Conservation (phyloP, 768 basidiomycete genomes). For the Tricholoma matsutake region DNA sequence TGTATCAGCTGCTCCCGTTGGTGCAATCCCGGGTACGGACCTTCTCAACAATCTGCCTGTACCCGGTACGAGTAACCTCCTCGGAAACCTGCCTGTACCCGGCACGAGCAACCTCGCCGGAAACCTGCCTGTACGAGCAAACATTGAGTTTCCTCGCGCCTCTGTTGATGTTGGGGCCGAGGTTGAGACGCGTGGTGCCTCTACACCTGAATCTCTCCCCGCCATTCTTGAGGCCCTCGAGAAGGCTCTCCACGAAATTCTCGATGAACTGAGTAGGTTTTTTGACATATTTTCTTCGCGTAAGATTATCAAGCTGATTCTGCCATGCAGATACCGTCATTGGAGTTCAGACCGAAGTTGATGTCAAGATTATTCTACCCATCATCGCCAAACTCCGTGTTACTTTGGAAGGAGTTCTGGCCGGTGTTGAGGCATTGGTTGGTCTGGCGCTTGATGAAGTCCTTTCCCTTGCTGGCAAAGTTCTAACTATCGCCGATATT, state of each 20-base stretch:
- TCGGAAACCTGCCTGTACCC: no score
- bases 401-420: slow-evolving; percentile 7
- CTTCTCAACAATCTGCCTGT: no score
- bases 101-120: no score
- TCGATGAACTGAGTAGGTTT: slow-evolving; percentile 1
- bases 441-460: slow-evolving; percentile 5
- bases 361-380: slow-evolving; percentile 11
- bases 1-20: slow-evolving; percentile 11
- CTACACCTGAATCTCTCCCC: slow-evolving; percentile 7
- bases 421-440: slow-evolving; percentile 13
- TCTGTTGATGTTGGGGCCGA: no score
- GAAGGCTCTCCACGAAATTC: not conserved
- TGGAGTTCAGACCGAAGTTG: slow-evolving; percentile 7
- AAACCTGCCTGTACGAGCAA: no score
- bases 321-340: slow-evolving; percentile 3
- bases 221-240: slow-evolving; percentile 3
- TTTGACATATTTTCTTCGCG: not conserved
- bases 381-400: slow-evolving; percentile 13
- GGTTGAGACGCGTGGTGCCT: not conserved
- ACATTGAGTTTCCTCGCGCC: no score
- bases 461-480: slow-evolving; percentile 11
- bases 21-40: not conserved
- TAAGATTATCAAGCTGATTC: not conserved
- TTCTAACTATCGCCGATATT: slow-evolving; percentile 10
- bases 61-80: no score